Percentiles rank a stretch among this genome's conserved stretches.
Evolutionary conservation across 495 filamentous ascomycete species (phyloP).

Genomic region (Jackrogersella minutella): DNA sequence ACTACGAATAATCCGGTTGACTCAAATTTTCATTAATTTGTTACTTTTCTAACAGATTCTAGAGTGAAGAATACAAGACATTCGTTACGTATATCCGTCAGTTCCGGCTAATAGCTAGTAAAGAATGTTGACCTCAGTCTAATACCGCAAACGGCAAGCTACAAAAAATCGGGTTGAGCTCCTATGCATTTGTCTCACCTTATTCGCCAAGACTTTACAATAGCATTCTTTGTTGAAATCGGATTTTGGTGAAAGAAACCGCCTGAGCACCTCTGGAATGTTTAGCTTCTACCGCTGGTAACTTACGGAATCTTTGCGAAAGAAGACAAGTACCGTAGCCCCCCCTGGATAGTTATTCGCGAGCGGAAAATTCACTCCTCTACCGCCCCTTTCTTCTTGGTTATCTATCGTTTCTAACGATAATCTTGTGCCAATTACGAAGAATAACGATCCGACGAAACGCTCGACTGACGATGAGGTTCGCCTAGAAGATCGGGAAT

Average conservation of each 20-base stretch:
- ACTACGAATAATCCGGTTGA: neutral
- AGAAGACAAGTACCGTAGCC: conserved; percentile 34
- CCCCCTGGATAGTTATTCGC: conserved; percentile 11
- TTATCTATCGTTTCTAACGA: conserved; percentile 17
- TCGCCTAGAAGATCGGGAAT: conserved; percentile 8
- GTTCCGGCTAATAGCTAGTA: conserved; percentile 6
- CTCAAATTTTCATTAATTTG: neutral
- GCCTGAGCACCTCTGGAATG: conserved; percentile 35
- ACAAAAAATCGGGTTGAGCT: neutral
- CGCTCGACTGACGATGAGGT: conserved; percentile 22
- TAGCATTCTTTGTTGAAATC: conserved; percentile 45
- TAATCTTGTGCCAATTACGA: conserved; percentile 1
- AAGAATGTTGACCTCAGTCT: conserved; percentile 27
- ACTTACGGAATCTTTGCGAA: conserved; percentile 27
- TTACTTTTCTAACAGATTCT: neutral
- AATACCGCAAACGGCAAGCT: conserved; percentile 41
- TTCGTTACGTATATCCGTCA: conserved; percentile 2
- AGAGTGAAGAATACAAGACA: neutral
- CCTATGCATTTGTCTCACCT: conserved; percentile 38
- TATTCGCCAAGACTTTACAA: conserved; percentile 11
- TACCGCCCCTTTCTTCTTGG: conserved; percentile 19
- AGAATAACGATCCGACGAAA: conserved; percentile 13
- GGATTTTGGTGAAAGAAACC: conserved; percentile 32
- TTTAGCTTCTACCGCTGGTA: conserved; percentile 23
- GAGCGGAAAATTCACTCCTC: conserved; percentile 19